phyloP scores from a whole-genome alignment of 1,284 basidiomycete genomes.

The Fistulinella cinereoalba region DNA sequence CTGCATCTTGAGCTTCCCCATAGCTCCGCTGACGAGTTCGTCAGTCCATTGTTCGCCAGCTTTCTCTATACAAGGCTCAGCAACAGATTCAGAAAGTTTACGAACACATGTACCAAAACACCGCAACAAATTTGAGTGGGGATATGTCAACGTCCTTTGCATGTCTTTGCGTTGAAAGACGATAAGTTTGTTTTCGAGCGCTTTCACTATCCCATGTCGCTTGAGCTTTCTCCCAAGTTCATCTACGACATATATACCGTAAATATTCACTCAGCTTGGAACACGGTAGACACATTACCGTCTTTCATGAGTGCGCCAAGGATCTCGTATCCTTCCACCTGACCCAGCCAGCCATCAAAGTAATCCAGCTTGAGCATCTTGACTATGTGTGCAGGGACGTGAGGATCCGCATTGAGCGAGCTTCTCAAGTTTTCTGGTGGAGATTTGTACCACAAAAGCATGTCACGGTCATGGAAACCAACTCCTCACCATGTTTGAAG shows the following conservation, averaged over 20 bases:
- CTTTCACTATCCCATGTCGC: neutral
- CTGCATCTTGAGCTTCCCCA: neutral
- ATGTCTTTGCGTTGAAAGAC: neutral
- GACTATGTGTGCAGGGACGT: constrained; percentile 9
- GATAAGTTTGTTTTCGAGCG: neutral
- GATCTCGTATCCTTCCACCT: constrained; percentile 9
- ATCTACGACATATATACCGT: neutral
- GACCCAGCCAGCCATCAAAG: constrained; percentile 10
- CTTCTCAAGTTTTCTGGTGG: too few relatives aligned
- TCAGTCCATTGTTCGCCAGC: neutral
- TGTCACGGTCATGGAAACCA: too few relatives aligned
- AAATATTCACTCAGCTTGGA: neutral
- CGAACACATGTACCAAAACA: neutral
- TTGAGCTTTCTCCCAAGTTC: neutral
- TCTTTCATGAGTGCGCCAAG: constrained; percentile 7
- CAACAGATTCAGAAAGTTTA: neutral
- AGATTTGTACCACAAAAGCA: too few relatives aligned
- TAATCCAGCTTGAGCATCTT: constrained; percentile 9
- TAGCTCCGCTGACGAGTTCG: constrained; percentile 1
- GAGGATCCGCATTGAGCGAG: too few relatives aligned
- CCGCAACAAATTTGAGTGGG: neutral
- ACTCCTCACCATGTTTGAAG: constrained; percentile 4
- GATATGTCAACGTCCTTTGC: neutral
- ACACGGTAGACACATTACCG: neutral
- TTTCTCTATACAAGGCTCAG: neutral